Evolutionary conservation across 257 asterid genomes (phyloP), one percentile per base, ranked within the genome.

Genomic region (Gynochthodes officinalis): DNA sequence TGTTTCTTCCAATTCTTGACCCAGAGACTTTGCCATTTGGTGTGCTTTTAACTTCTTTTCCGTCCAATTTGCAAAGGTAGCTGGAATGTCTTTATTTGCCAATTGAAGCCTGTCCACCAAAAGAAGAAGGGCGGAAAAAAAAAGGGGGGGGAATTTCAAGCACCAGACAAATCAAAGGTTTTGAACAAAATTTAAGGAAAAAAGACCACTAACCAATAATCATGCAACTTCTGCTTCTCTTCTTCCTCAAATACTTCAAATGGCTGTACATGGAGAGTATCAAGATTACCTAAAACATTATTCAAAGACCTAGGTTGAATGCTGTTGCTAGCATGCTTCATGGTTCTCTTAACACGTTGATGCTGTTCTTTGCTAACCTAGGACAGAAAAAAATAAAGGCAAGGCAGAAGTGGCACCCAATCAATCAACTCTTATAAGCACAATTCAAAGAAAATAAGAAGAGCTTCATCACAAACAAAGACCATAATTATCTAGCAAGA

Each of bases 301-400:
- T 84, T 88, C 59, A 94, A 83, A 73, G 89, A 87, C 79, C 85
- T 91, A 7, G 85, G 86, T 79, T 80, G 92, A 68, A 87, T 88
- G 89, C 95, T 83, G 80, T 78, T 88, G 69, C 91, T 87, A 75
- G 85, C 73, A 74, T 81, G 84, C 78, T 85, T 87, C 96, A 89
- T 88, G 76, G 95, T 86, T 82, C 85, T 91, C 88, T 88, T 88
- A 69, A 89, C 89, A 74, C 88, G 96, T 73, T 79, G 91, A 80
- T 89, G 94, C 75, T 89, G 99, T 72, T 86, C 89, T 81, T 88
- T 90, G 96, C 98, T 94, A 80, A 94, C 92, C 97, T 93, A 89
- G 54, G 78, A 76, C 67, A 61, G 12, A 54, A 57, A 32, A 21
- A 39, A 60, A 27, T n/a, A 53, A 35, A 0, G 72, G 40, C 55